These are phyloP conservation scores for Diaporthe sp. DNA, from an alignment of 2,329 filamentous ascomycete genomes.

Conservation along the genomic window DNA sequence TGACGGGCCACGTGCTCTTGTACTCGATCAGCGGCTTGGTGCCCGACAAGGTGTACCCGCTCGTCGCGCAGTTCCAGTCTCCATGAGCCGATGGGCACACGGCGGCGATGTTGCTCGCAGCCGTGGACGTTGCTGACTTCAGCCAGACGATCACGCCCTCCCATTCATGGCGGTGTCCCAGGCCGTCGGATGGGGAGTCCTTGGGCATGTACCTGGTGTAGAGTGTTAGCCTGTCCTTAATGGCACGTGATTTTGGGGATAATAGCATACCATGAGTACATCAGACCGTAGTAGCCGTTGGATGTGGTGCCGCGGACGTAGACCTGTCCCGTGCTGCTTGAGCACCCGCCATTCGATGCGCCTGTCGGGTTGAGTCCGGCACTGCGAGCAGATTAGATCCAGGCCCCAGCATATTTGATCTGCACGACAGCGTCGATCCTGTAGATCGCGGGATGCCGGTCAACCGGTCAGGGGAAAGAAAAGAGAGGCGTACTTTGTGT, in stretches of 20 bases:
- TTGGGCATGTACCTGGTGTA: conserved; percentile 60
- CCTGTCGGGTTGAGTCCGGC: conserved; percentile 54
- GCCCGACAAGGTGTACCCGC: conserved; percentile 39
- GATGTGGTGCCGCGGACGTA: conserved; percentile 52
- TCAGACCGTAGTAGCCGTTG: conserved; percentile 52
- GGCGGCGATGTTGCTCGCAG: conserved; percentile 51
- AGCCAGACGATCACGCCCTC: conserved; percentile 53
- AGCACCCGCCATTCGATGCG: conserved; percentile 50
- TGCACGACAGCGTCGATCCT: conserved; percentile 8
- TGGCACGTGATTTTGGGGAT: too few species aligned
- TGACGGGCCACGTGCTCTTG: conserved; percentile 48
- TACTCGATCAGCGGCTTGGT: conserved; percentile 51
- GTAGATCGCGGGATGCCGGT: neutral
- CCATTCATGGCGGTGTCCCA: conserved; percentile 58
- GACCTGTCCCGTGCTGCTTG: conserved; percentile 53
- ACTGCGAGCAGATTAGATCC: conserved; percentile 42
- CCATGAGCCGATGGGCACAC: conserved; percentile 56
- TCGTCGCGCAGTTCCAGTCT: conserved; percentile 45
- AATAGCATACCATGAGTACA: conserved; percentile 58
- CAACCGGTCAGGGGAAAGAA: neutral
- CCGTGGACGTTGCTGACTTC: conserved; percentile 45
- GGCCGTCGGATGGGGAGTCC: conserved; percentile 54
- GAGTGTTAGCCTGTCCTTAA: neutral
- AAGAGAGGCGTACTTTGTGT: conserved; percentile 64
- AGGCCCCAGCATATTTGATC: neutral